Evolutionary conservation across 208 protist species (phyloP).

Genomic region (Acanthamoeba triangularis): DNA sequence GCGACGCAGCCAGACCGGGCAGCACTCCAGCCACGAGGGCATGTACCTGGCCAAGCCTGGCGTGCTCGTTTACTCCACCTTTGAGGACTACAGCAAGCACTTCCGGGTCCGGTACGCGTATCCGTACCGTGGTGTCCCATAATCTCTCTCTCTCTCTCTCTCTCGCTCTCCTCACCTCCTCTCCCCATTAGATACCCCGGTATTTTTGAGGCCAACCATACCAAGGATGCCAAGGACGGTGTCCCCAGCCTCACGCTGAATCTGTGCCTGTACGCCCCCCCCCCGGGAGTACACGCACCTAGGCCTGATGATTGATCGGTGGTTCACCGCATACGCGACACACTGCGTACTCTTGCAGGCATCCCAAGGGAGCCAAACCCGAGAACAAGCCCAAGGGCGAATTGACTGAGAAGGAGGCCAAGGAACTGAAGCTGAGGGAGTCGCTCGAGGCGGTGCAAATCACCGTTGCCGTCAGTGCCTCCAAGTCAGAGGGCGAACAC

Average conservation of each 20-base stretch:
- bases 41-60: constrained; percentile 26
- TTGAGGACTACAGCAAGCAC: background rate
- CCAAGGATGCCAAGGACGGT: background rate
- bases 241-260: background rate
- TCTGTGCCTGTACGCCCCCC: background rate
- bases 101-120: constrained; percentile 3
- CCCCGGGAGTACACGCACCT: too few relatives aligned
- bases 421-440: background rate
- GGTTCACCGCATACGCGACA: background rate
- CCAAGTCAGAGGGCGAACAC: background rate
- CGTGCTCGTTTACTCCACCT: background rate
- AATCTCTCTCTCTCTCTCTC: too few relatives aligned
- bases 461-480: background rate
- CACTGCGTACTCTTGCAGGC: background rate
- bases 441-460: background rate
- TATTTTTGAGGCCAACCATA: background rate
- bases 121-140: too few relatives aligned
- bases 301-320: too few relatives aligned
- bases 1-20: background rate
- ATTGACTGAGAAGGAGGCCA: background rate
- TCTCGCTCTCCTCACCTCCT: background rate
- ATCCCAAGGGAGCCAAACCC: background rate
- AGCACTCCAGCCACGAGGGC: background rate
- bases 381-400: background rate
- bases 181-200: background rate